Conservation (phyloP, 1,284 basidiomycete species). For the Boletus mariae region DNA sequence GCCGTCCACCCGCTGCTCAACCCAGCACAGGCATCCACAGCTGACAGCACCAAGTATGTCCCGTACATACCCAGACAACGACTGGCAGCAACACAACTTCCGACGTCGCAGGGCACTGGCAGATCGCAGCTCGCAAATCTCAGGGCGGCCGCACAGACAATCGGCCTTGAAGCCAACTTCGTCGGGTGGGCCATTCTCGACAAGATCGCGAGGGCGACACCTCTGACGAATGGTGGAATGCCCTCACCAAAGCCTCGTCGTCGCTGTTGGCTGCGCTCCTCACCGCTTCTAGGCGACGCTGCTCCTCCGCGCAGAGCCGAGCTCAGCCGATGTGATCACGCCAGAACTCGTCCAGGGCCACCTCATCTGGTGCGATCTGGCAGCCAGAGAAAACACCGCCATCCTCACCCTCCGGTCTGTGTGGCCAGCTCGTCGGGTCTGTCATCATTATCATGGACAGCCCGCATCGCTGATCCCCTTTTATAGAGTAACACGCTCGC, state of each 20-base stretch:
- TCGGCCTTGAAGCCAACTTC: constrained; percentile 67
- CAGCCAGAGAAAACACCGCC: constrained; percentile 40
- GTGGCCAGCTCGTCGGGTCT: constrained; percentile 62
- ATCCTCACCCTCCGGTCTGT: constrained; percentile 77
- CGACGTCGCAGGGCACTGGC: no score
- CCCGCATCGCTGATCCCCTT: constrained; percentile 7
- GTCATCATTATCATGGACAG: constrained; percentile 2
- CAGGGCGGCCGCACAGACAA: constrained; percentile 73
- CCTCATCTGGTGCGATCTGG: constrained; percentile 36
- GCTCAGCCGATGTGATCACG: constrained; percentile 51
- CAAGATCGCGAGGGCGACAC: constrained; percentile 67
- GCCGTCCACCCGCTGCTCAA: no score
- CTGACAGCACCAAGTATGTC: no score
- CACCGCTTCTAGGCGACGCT: constrained; percentile 54
- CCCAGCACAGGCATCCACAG: no score
- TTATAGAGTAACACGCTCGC: constrained; percentile 50
- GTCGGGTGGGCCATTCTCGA: constrained; percentile 85
- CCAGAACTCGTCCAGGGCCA: constrained; percentile 79
- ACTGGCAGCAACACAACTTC: no score
- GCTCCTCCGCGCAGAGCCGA: constrained; percentile 66
- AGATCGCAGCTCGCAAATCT: constrained; percentile 50
- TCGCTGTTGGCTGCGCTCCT: not conserved
- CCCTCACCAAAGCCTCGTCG: not conserved
- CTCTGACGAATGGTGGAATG: constrained; percentile 38
- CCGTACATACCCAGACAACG: no score